Base-by-base conservation (phyloP, 495 filamentous ascomycete genomes). In the Echria macrotheca region DNA sequence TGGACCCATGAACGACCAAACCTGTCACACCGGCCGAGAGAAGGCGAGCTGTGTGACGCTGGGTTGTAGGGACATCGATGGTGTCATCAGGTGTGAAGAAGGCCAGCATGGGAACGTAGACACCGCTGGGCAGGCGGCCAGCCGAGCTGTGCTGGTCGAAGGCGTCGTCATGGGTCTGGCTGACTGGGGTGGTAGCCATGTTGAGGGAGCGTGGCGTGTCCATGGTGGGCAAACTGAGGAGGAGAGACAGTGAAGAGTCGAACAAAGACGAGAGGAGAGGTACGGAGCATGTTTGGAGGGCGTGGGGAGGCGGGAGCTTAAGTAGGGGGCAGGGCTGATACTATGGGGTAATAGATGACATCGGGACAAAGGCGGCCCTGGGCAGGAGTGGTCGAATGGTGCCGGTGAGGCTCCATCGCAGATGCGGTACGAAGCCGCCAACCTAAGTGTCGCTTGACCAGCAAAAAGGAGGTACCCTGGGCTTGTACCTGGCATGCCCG, bases 1-100 rank as follows among this genome's bases (percentile, higher is more conserved):
- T 96, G 65, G 86, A 91, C 22, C 88, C 88, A 65, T 91, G 87
- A 6, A 84, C 81, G 37, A 86, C 81, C 35, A 94, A 73, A 35
- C 87, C 88, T 31, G 80, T 71, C 21, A 89, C 77, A 39, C 87
- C 86, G 12, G 84, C 79, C 35, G 78, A 63, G 25, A 83, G 82
- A 2, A 94, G 81, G 50, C 83, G 82, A 19, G 82, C 74, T 12
- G 85, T 80, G 61, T 94, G 88, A 33, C 77, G 79, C 51, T 76
- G 71, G n/a, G 75, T 82, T 12, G 83, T 79, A 29, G 76, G 67
- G 8, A 86, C 50, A 58, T 93, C 86, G 53, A 91, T 73, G 14
- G 79, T 78, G 48, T 78, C 75, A 29, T 64, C 44, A 5, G 69
- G 57, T 2, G 74, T 66, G 69, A 86, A 86, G 71, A 86, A 86